Base-by-base conservation (phyloP, 495 filamentous ascomycete species). In the Aspergillus sclerotioniger region DNA sequence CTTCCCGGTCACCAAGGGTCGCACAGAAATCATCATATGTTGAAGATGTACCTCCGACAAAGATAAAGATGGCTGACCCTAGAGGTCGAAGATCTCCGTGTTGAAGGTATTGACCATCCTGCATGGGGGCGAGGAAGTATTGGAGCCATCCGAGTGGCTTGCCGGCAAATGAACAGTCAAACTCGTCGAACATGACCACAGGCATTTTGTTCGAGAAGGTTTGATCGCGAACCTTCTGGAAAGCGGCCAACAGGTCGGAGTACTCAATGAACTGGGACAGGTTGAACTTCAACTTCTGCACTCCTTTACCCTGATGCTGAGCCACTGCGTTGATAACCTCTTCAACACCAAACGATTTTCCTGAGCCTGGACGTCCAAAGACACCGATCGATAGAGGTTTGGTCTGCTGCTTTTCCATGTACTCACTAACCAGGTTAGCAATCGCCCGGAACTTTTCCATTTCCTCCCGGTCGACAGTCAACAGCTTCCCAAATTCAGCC, bases 121-220 rank as follows among this genome's bases (percentile, higher is more conserved):
- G 29, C 56, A 58, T 58, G 6, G 56, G 56, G 2, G 56, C 47
- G 3, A 58, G 56, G 28, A 58, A 52, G 25, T 58, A 58, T 32
- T 35, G 25, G 6, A 58, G 56, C 56, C 56, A 58, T 13, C 56
- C 56, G 8, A 51, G 31, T 16, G 43, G 19, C 15, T 8, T 51
- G 9, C 21, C 39, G 3, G 33, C 35, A 29, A 57, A 52, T 5
- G 33, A 10, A 12, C 17, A 35, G 32, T 58, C 56, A 25, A 58
- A 58, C 39, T 58, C 56, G 39, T 58, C 47, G 25, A 51, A 58
- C 0, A 58, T n/a, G 6, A 46, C 56, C 19, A 58, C 7, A 4
- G 47, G 56, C 9, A 45, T 44, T 45, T 44, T 20, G 12, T 43
- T 43, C 0, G 47, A 44, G 1, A 58, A n/a, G 13, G 13, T 35